Percentiles rank a stretch among this genome's conserved stretches.
Conservation (phyloP, 2,329 filamentous ascomycete genomes). For the Aspergillus sp. region DNA sequence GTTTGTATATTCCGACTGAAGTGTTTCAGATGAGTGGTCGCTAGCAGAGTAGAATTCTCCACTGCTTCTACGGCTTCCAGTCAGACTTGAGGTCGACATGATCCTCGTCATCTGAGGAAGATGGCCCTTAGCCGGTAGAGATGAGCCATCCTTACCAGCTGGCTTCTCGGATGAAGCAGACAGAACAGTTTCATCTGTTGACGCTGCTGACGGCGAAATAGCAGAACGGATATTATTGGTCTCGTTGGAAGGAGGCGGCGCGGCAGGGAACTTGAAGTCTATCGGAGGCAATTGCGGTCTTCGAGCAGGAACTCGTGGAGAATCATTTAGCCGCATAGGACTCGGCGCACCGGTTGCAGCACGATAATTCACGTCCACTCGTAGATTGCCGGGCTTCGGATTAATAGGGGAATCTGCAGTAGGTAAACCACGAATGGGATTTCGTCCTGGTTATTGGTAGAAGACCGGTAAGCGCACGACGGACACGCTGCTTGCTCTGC, state of each 20-base stretch:
- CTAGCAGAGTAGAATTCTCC: conserved; percentile 91
- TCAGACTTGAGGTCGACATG: conserved; percentile 67
- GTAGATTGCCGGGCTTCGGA: conserved; percentile 18
- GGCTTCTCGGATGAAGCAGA: conserved; percentile 10
- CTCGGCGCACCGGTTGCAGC: conserved; percentile 20
- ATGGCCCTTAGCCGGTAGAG: conserved; percentile 21
- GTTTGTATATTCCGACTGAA: conserved; percentile 74
- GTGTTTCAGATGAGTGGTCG: conserved; percentile 88
- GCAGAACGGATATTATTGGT: conserved; percentile 15
- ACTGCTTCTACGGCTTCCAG: conserved; percentile 77
- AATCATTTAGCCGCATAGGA: conserved; percentile 28
- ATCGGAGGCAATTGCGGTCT: conserved; percentile 30
- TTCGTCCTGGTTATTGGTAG: conserved; percentile 22
- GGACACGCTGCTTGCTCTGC: background rate
- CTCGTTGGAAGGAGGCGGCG: conserved; percentile 27
- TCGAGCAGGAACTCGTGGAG: conserved; percentile 34
- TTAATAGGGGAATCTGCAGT: conserved; percentile 24
- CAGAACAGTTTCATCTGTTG: conserved; percentile 17
- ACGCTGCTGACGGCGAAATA: conserved; percentile 22
- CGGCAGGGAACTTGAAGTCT: conserved; percentile 52
- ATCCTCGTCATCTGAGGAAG: conserved; percentile 51
- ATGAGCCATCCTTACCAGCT: conserved; percentile 17
- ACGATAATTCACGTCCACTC: conserved; percentile 27
- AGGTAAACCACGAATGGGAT: conserved; percentile 25
- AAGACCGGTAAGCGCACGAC: background rate